These are phyloP conservation scores for Phragmites australis DNA, from an alignment of 176 grass and related monocot species.

Conservation along the genomic window DNA sequence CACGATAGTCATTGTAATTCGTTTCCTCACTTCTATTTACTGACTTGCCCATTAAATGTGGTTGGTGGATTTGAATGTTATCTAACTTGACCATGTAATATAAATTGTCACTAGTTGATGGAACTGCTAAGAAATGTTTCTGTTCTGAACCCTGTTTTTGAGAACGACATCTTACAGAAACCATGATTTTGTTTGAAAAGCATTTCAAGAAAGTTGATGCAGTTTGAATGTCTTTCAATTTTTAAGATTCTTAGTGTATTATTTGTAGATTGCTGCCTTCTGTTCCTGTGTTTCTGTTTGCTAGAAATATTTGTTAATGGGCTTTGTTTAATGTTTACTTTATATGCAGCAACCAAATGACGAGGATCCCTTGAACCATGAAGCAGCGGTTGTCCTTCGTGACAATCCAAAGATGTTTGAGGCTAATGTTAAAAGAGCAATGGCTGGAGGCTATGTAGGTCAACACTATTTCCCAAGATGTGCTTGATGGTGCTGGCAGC, in stretches of 20 bases:
- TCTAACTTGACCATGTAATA: neutral
- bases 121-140: neutral
- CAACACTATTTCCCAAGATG: conserved; percentile 67
- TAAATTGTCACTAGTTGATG: neutral
- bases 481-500: conserved; percentile 26
- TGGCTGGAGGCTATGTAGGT: conserved; percentile 66
- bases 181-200: conserved; percentile 13
- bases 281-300: neutral
- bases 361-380: conserved; percentile 80
- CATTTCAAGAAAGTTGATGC: neutral
- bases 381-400: conserved; percentile 68
- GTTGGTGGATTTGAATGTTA: neutral
- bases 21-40: neutral
- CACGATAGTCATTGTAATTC: neutral
- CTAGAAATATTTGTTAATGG: neutral
- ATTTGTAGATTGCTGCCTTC: conserved; percentile 19
- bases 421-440: conserved; percentile 64
- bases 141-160: neutral
- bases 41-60: neutral
- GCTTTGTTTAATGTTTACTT: conserved; percentile 16
- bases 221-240: neutral
- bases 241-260: neutral
- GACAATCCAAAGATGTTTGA: conserved; percentile 77
- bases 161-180: neutral
- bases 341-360: conserved; percentile 69